A percentile compares a stretch with the other conserved stretches of the same genome.
These are phyloP conservation scores for Phytophthora rubi DNA, from an alignment of 352 stramenopile genomes.

Conservation along the genomic window DNA sequence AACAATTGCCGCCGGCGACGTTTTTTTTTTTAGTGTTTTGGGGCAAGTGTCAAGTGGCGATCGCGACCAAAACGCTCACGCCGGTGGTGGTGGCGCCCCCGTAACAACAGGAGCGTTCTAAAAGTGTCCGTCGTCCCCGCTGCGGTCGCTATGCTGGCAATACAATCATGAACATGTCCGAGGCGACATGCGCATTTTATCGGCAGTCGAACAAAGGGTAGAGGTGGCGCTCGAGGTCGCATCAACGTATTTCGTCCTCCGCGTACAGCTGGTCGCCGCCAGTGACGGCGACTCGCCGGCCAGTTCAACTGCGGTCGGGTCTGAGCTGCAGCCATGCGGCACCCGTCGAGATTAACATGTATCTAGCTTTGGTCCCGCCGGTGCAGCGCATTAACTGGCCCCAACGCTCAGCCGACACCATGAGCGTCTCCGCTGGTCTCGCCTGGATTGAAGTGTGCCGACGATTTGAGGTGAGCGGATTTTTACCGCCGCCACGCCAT, in stretches of 20 bases:
- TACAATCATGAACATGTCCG: too few relatives aligned
- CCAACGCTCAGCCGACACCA: not conserved
- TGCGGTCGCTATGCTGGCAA: too few relatives aligned
- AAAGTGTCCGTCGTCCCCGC: not conserved
- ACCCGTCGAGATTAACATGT: too few relatives aligned
- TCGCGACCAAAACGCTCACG: not conserved
- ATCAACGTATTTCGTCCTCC: too few relatives aligned
- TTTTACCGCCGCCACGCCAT: slow-evolving; percentile 11
- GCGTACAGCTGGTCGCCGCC: too few relatives aligned
- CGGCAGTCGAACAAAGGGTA: not conserved
- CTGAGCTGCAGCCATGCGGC: too few relatives aligned
- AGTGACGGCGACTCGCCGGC: too few relatives aligned
- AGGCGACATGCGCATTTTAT: not conserved
- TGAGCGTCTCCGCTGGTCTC: slow-evolving; percentile 1
- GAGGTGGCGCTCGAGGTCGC: not conserved
- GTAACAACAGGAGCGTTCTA: not conserved
- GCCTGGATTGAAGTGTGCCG: not conserved
- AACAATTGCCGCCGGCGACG: not conserved
- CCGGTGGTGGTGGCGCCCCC: too few relatives aligned
- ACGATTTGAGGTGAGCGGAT: slow-evolving; percentile 15
- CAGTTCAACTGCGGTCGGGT: too few relatives aligned
- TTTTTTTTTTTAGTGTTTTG: not conserved
- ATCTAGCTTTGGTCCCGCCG: not conserved
- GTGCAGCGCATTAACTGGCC: not conserved
- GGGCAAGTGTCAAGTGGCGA: not conserved